Conservation (phyloP, 495 filamentous ascomycete genomes). For the Aspergillus incahuasiensis region DNA sequence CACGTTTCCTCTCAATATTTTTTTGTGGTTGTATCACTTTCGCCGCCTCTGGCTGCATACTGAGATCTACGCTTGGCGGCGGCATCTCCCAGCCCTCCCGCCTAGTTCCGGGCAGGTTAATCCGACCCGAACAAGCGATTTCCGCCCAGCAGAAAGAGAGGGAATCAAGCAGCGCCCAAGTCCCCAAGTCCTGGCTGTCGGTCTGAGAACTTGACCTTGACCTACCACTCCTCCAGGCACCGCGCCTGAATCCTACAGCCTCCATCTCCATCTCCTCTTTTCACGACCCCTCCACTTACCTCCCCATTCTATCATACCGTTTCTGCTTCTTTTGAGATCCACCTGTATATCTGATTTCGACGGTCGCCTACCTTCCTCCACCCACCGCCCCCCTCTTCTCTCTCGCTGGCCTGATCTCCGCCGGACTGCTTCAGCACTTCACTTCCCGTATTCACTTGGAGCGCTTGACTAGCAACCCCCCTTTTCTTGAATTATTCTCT, state of each 20-base stretch:
- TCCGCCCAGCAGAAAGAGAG: slow-evolving; percentile 25
- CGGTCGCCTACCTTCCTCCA: slow-evolving; percentile 24
- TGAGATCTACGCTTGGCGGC: slow-evolving; percentile 40
- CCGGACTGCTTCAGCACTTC: slow-evolving; percentile 27
- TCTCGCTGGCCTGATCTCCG: slow-evolving; percentile 23
- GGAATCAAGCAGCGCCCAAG: slow-evolving; percentile 22
- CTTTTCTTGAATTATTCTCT: slow-evolving; percentile 12
- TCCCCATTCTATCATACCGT: neutral
- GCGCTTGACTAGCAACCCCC: slow-evolving; percentile 2
- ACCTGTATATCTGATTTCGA: slow-evolving; percentile 24
- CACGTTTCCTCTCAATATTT: neutral
- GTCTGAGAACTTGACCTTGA: slow-evolving; percentile 1
- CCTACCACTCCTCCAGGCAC: slow-evolving; percentile 19
- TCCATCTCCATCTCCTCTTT: slow-evolving; percentile 6
- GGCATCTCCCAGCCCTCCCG: slow-evolving; percentile 37
- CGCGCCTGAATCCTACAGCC: slow-evolving; percentile 25
- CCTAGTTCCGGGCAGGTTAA: slow-evolving; percentile 30
- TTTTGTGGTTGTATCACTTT: slow-evolving; percentile 8
- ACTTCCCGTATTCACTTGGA: slow-evolving; percentile 16
- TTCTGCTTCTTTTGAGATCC: slow-evolving; percentile 12
- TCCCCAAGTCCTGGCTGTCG: slow-evolving; percentile 3
- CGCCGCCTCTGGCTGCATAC: slow-evolving; percentile 26
- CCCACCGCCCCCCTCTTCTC: slow-evolving; percentile 28
- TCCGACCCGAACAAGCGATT: slow-evolving; percentile 48
- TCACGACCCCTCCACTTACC: neutral